Evolutionary conservation across 2,329 filamentous ascomycete species (phyloP), one percentile per base, ranked within the genome.

Genomic region (Lachnellula arida): DNA sequence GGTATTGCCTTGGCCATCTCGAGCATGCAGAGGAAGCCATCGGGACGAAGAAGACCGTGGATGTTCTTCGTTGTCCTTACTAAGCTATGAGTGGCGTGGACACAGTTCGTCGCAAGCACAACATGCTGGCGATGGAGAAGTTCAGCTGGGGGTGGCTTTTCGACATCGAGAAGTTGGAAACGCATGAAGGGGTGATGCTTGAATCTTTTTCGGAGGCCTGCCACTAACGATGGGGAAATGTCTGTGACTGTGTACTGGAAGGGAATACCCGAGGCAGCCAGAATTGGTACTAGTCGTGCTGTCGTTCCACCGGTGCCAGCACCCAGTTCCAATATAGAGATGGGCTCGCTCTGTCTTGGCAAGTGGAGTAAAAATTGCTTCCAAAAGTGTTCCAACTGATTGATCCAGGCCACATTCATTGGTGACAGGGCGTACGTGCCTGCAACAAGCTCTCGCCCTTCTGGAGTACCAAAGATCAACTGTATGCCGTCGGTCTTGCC

Each of bases 301-400:
- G 76, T 74, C 0, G 76, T 77, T 0, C 73, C 74, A 3, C 75
- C 76, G 2, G 74, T 75, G 9, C 75, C 75, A 0, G 70, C 74
- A 0, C 76, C 75, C 9, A 78, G 58, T 59, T 78, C 74, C 49
- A 79, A 67, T 34, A 78, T 73, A 2, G 67, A 65, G 17, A 76
- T 56, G 2, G 56, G 46, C 4, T 39, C 49, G 6, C 37, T 34
- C n/a, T 39, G 15, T 5, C 34, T 52, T 5, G 53, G 49, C 2
- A 56, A 17, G 15, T 28, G 53, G 9, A 23, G 12, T 3, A 50
- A 15, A 2, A 60, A 28, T 17, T 46, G 35, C 12, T 40, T 37
- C 15, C 60, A 14, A 7, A 69, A 59, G 12, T 53, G 39, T 28
- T 49, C 50, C 43, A 61, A 46, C 23, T 57, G 60, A 15, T 46